These are phyloP conservation scores for Rhynchosporium agropyri DNA, from an alignment of 2,329 filamentous ascomycete species.

Conservation along the genomic window DNA sequence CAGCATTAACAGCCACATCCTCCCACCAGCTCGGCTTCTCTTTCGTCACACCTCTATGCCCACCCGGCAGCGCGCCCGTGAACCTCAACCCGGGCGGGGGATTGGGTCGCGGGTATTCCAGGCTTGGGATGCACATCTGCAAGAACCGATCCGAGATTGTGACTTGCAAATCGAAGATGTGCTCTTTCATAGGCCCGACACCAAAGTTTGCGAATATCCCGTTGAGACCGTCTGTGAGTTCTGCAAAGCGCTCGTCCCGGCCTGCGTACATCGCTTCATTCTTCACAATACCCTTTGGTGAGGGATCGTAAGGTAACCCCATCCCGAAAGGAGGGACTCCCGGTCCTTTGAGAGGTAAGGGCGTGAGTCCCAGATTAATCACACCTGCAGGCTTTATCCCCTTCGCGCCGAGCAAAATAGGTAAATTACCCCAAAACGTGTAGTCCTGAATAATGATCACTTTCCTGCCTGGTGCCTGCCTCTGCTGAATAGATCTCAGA, in stretches of 20 bases:
- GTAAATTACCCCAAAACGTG: constrained; percentile 44
- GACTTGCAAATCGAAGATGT: constrained; percentile 36
- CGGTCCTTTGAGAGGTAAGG: constrained; percentile 44
- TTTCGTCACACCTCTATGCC: constrained; percentile 36
- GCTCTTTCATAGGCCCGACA: constrained; percentile 32
- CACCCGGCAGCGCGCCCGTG: constrained; percentile 47
- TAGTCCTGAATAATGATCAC: constrained; percentile 50
- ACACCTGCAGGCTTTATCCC: constrained; percentile 45
- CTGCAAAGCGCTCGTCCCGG: background rate
- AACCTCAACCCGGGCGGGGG: constrained; percentile 47
- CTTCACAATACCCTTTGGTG: constrained; percentile 43
- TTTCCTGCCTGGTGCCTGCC: constrained; percentile 32
- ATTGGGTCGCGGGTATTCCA: constrained; percentile 45
- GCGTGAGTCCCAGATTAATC: constrained; percentile 47
- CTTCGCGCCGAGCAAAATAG: constrained; percentile 46
- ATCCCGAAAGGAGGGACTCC: constrained; percentile 46
- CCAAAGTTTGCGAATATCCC: constrained; percentile 40
- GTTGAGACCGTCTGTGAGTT: constrained; percentile 9
- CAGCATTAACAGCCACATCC: constrained; percentile 46
- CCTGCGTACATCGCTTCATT: constrained; percentile 40
- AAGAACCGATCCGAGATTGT: constrained; percentile 37
- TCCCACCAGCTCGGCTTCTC: constrained; percentile 50
- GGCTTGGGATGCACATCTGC: constrained; percentile 43
- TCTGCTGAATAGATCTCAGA: constrained; percentile 40
- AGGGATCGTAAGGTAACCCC: constrained; percentile 45